Evolutionary conservation across 495 filamentous ascomycete species (phyloP).

Genomic region (Neurospora tetraspora): DNA sequence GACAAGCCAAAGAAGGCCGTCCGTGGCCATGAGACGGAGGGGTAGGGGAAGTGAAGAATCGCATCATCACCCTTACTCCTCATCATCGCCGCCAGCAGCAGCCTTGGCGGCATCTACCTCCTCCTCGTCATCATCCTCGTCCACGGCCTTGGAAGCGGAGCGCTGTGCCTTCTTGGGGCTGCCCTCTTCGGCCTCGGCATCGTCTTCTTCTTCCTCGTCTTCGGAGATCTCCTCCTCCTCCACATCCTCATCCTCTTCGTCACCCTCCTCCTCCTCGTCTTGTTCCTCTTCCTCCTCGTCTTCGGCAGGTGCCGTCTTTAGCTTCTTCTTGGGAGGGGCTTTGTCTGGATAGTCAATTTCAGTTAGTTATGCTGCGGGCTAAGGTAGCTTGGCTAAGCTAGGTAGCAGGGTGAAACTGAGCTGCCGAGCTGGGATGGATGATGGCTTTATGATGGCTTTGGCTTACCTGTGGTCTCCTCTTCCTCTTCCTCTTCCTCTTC

Average conservation of each 20-base stretch:
- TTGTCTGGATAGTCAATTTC: conserved; percentile 11
- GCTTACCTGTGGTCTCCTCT: conserved; percentile 21
- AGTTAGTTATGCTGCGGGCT: not conserved
- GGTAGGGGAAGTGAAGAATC: not conserved
- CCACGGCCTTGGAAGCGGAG: conserved; percentile 25
- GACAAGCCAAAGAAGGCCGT: not conserved
- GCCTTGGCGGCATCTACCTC: conserved; percentile 9
- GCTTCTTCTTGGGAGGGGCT: conserved; percentile 40
- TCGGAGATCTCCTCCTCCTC: conserved; percentile 19
- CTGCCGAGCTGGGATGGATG: not conserved
- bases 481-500: conserved; percentile 18
- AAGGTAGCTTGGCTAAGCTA: not conserved
- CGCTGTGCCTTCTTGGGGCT: conserved; percentile 1
- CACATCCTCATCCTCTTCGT: conserved; percentile 23
- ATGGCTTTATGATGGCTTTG: not conserved
- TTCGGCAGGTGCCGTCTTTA: conserved; percentile 29
- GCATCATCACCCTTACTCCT: conserved; percentile 17
- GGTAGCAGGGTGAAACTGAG: too few species aligned
- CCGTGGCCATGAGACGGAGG: not conserved
- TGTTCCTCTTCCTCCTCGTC: conserved; percentile 23
- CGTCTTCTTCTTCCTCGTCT: conserved; percentile 22
- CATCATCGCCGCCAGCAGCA: conserved; percentile 22
- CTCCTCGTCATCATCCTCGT: conserved; percentile 13
- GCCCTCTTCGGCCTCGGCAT: conserved; percentile 14
- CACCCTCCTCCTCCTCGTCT: conserved; percentile 21